Conservation (phyloP, 352 stramenopile species). For the Phytopythium mirpurense region DNA sequence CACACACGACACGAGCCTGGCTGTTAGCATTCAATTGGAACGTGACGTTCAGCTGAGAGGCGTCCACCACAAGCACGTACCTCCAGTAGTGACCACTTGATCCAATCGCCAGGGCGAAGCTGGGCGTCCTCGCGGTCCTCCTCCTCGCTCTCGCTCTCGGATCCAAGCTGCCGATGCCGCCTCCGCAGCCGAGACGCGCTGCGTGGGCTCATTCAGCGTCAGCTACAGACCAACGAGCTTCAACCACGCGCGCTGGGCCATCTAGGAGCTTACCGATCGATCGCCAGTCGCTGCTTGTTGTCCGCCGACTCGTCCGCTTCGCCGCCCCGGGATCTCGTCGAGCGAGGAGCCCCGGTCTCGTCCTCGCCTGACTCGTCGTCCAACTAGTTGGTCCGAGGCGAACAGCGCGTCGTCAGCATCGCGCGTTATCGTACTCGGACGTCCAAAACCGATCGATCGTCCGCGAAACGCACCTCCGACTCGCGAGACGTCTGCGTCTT, state of each 20-base stretch:
- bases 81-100: slow-evolving; percentile 65
- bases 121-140: slow-evolving; percentile 21
- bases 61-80: too few relatives aligned
- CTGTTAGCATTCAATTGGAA: background rate
- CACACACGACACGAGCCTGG: background rate
- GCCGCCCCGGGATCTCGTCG: slow-evolving; percentile 5
- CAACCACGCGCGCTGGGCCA: too few relatives aligned
- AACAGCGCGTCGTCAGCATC: slow-evolving; percentile 5
- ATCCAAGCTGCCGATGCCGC: slow-evolving; percentile 35
- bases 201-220: slow-evolving; percentile 1
- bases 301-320: slow-evolving; percentile 8
- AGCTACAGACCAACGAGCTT: slow-evolving; percentile 1
- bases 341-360: slow-evolving; percentile 1
- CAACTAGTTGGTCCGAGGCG: background rate
- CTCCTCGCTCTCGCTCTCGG: slow-evolving; percentile 32
- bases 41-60: background rate
- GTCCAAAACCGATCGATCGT: background rate
- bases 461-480: slow-evolving; percentile 26
- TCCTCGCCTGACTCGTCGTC: slow-evolving; percentile 22
- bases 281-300: slow-evolving; percentile 13
- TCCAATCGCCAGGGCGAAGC: slow-evolving; percentile 36
- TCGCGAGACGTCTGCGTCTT: slow-evolving; percentile 53
- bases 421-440: too few relatives aligned
- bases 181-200: slow-evolving; percentile 66
- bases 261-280: slow-evolving; percentile 1